These are phyloP conservation scores for Hypomontagnella submonticulosa DNA, from an alignment of 495 filamentous ascomycete species.

Conservation along the genomic window DNA sequence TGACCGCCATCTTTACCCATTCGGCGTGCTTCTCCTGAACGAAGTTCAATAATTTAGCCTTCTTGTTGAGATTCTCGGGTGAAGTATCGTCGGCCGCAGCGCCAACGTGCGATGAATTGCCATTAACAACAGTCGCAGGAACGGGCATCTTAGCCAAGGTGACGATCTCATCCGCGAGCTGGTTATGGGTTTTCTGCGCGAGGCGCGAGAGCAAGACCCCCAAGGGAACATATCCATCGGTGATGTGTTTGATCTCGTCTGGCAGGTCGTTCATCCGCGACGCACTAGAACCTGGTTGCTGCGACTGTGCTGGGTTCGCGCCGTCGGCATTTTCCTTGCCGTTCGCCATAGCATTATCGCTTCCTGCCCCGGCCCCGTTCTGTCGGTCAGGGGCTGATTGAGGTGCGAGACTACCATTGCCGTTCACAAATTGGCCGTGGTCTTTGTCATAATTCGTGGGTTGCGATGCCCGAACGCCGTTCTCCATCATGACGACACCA, in stretches of 20 bases:
- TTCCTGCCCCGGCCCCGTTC: conserved; percentile 28
- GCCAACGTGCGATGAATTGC: conserved; percentile 55
- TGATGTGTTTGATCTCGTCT: conserved; percentile 83
- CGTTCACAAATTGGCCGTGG: conserved; percentile 55
- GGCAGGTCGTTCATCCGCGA: conserved; percentile 64
- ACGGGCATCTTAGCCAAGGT: conserved; percentile 73
- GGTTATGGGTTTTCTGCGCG: conserved; percentile 82
- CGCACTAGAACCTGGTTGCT: conserved; percentile 19
- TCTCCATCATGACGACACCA: conserved; percentile 64
- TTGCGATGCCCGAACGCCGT: conserved; percentile 55
- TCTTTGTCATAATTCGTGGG: conserved; percentile 64
- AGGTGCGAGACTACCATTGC: conserved; percentile 36
- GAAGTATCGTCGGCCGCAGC: conserved; percentile 64
- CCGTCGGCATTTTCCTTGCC: conserved; percentile 39
- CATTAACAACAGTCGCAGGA: conserved; percentile 58
- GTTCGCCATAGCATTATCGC: conserved; percentile 42
- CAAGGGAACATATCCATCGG: conserved; percentile 76
- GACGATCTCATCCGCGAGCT: conserved; percentile 74
- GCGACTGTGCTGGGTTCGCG: conserved; percentile 25
- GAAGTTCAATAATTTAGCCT: conserved; percentile 78
- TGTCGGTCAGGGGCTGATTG: conserved; percentile 26
- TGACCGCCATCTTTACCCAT: conserved; percentile 91
- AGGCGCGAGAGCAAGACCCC: conserved; percentile 76
- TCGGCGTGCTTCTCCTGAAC: conserved; percentile 64
- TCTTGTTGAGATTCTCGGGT: conserved; percentile 79